Conservation (phyloP, 768 basidiomycete genomes). For the Cubamyces lactineus region DNA sequence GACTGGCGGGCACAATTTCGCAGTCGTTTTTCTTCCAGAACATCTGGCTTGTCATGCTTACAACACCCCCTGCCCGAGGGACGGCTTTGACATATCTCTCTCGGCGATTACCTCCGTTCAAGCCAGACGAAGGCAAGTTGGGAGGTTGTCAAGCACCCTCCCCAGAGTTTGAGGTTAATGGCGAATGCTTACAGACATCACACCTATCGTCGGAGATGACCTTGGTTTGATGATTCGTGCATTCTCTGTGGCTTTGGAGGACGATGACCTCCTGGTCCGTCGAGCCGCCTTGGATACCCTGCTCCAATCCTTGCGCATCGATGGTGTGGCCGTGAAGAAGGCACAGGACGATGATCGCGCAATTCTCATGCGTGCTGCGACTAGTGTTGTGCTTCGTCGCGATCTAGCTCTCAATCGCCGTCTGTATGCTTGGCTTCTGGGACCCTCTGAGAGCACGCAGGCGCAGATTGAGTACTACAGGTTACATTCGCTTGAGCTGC, state of each 20-base stretch:
- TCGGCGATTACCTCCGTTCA: slow-evolving; percentile 72
- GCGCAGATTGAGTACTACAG: slow-evolving; percentile 73
- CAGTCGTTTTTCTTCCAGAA: slow-evolving; percentile 94
- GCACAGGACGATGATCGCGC: slow-evolving; percentile 73
- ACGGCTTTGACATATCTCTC: slow-evolving; percentile 88
- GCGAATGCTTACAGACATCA: slow-evolving; percentile 51
- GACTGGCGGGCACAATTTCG: slow-evolving; percentile 81
- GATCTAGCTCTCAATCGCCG: slow-evolving; percentile 93
- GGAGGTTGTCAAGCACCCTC: background rate
- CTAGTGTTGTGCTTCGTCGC: slow-evolving; percentile 86
- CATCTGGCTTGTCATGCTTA: slow-evolving; percentile 92
- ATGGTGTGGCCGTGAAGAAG: slow-evolving; percentile 69
- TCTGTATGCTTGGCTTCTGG: slow-evolving; percentile 91
- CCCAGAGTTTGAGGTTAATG: slow-evolving; percentile 6
- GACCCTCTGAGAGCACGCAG: slow-evolving; percentile 78
- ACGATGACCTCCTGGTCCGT: slow-evolving; percentile 90
- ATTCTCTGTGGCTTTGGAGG: slow-evolving; percentile 88
- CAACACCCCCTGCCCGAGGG: slow-evolving; percentile 81
- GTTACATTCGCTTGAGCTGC: slow-evolving; percentile 69
- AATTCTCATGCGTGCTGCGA: slow-evolving; percentile 86
- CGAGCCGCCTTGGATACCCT: slow-evolving; percentile 85
- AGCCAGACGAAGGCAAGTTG: slow-evolving; percentile 67
- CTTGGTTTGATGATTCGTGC: slow-evolving; percentile 94
- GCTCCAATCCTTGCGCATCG: slow-evolving; percentile 71
- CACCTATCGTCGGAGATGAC: slow-evolving; percentile 77